A percentile compares a stretch with the other conserved stretches of the same genome.
These are phyloP conservation scores for Talaromyces sp. DNA, from an alignment of 2,329 filamentous ascomycete species.

Conservation along the genomic window DNA sequence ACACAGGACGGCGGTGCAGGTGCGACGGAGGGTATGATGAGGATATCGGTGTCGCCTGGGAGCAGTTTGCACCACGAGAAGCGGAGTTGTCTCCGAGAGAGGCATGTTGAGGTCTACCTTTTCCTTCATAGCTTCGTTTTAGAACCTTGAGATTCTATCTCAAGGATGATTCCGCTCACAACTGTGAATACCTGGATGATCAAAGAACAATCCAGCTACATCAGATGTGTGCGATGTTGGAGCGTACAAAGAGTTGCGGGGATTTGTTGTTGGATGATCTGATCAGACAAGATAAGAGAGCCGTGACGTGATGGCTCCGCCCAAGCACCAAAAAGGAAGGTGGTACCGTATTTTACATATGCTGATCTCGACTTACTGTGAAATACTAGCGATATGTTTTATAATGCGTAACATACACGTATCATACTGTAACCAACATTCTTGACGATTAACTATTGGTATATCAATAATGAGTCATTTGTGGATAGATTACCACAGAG, in stretches of 20 bases:
- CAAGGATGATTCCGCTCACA: not conserved
- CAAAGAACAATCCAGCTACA: not conserved
- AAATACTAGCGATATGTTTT: not conserved
- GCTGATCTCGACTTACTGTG: not conserved
- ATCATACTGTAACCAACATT: not conserved
- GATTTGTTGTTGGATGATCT: not conserved
- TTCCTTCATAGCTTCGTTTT: slow-evolving; percentile 29
- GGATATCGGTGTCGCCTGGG: slow-evolving; percentile 41
- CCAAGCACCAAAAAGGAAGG: not conserved
- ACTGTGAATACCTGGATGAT: not conserved
- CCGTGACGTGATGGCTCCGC: slow-evolving; percentile 11
- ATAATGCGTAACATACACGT: not conserved
- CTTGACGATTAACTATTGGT: not conserved
- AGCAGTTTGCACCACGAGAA: slow-evolving; percentile 40
- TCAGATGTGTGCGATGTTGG: not conserved
- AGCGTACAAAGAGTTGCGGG: not conserved
- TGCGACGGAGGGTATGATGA: slow-evolving; percentile 41
- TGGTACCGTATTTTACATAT: not conserved
- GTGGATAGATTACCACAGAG: no score
- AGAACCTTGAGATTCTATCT: not conserved
- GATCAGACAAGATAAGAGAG: slow-evolving; percentile 13
- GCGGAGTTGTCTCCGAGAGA: slow-evolving; percentile 39
- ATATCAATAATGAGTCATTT: not conserved
- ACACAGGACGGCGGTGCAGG: slow-evolving; percentile 41
- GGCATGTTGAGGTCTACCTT: slow-evolving; percentile 31